These are phyloP conservation scores for Yarrowia sp. DNA, from an alignment of 805 yeast genomes.

Conservation along the genomic window DNA sequence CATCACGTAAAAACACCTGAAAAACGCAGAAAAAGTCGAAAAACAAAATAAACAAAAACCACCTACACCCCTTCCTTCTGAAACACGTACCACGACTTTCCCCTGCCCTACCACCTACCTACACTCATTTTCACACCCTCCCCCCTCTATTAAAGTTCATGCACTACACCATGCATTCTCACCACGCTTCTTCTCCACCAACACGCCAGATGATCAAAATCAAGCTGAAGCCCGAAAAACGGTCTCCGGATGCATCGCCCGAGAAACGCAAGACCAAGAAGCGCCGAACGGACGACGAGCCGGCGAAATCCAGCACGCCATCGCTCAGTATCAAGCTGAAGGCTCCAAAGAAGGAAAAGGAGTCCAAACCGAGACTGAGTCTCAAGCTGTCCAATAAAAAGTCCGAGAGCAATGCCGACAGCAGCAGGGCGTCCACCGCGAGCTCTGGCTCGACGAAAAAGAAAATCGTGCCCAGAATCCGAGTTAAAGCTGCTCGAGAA, in stretches of 20 bases:
- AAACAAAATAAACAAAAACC: no score
- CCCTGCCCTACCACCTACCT: no score
- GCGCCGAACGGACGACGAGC: neutral
- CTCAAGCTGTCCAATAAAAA: neutral
- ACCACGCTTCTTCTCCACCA: neutral
- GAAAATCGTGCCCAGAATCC: constrained; percentile 43
- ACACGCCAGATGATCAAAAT: neutral
- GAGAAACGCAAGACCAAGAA: constrained; percentile 6
- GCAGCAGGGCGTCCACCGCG: neutral
- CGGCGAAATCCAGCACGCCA: neutral
- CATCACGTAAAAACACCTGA: no score
- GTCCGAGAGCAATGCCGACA: neutral
- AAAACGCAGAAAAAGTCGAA: no score
- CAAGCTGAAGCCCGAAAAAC: constrained; percentile 16
- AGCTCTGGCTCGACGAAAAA: neutral
- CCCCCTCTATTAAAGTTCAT: no score
- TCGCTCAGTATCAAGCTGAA: constrained; percentile 6
- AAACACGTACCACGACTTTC: no score
- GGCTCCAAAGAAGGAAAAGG: constrained; percentile 9
- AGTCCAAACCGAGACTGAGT: neutral
- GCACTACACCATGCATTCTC: neutral
- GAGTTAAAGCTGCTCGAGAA: constrained; percentile 58
- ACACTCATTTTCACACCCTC: no score
- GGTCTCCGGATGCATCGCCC: neutral
- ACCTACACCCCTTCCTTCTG: no score